phyloP scores from a whole-genome alignment of 2,329 filamentous ascomycete genomes.

The Lasiodiplodia sp. region DNA sequence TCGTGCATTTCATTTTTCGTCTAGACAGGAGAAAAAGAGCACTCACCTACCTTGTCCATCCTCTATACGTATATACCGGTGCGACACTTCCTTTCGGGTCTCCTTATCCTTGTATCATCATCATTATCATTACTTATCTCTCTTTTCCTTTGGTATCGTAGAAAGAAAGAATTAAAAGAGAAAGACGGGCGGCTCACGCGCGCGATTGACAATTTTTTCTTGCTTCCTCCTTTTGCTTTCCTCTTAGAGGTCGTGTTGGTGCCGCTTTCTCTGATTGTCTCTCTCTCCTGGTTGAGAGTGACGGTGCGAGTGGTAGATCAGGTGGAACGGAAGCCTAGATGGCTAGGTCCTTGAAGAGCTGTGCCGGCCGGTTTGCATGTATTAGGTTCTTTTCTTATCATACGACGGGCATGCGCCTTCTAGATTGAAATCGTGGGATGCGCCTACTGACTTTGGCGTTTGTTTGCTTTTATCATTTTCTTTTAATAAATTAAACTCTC shows the following conservation, averaged over 20 bases:
- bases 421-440: too few species aligned
- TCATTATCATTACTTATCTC: background rate
- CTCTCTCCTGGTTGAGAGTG: background rate
- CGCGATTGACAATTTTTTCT: background rate
- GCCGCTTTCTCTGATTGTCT: too few species aligned
- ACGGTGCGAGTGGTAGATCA: background rate
- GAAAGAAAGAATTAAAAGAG: slow-evolving; percentile 2
- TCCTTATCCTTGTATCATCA: background rate
- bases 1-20: background rate
- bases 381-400: too few species aligned
- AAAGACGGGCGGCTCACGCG: slow-evolving; percentile 5
- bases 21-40: background rate
- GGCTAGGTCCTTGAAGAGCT: too few species aligned
- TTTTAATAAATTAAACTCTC: too few species aligned
- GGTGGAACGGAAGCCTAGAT: too few species aligned
- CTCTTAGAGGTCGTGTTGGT: background rate
- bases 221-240: background rate
- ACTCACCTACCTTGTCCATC: background rate
- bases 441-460: too few species aligned
- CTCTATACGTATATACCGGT: background rate
- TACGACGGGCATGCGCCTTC: too few species aligned
- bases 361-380: too few species aligned
- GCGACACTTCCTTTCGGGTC: background rate
- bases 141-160: background rate
- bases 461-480: too few species aligned